Evolutionary conservation across 2,329 filamentous ascomycete species (phyloP), one percentile per base, ranked within the genome.

Genomic region (Elsinoe australis): DNA sequence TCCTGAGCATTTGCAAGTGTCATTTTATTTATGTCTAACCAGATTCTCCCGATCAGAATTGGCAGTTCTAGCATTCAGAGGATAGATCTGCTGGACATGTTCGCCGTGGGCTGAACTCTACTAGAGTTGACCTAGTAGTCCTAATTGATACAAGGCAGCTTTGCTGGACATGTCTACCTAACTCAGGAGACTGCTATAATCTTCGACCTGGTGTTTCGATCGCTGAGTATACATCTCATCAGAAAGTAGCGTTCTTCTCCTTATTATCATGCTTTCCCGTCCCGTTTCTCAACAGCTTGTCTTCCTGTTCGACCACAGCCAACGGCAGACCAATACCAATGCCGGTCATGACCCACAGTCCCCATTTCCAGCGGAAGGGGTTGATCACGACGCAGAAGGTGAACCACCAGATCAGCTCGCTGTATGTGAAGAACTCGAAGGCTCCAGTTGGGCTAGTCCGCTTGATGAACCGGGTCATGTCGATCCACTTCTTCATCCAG

Each of bases 291-390:
- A 85, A 53, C n/a, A n/a, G n/a, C 51, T 62, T 68, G 55, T 82
- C 76, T 66, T 94, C 87, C 12, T 75, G 68, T 54, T 76, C 69
- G 0, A 90, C 80, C 19, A 92, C 70, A 10, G 68, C 71, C 63
- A 76, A 71, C 0, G 87, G 87, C 38, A 92, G 60, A 15, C 70
- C 71, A 34, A 76, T 71, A 0, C 84, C 85, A 22, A 90, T 62
- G 0, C 87, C 87, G 51, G 83, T 83, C 57, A 94, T 81, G 12
- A 94, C 85, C 61, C 94, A 94, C 0, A 81, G 61, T 0, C 82
- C 85, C 87, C 87, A 94, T 69, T 94, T 94, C 86, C 87, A 94
- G 6, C 87, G 71, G 64, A 94, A 94, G 0, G 87, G 87, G 60
- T 94, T 94, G 57, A 92, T 75, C 3, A 75, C 68, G 33, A 90